Percentiles rank a stretch among this genome's conserved stretches.
These are phyloP conservation scores for Osmanthus fragrans DNA, from an alignment of 257 asterid species.

Conservation along the genomic window DNA sequence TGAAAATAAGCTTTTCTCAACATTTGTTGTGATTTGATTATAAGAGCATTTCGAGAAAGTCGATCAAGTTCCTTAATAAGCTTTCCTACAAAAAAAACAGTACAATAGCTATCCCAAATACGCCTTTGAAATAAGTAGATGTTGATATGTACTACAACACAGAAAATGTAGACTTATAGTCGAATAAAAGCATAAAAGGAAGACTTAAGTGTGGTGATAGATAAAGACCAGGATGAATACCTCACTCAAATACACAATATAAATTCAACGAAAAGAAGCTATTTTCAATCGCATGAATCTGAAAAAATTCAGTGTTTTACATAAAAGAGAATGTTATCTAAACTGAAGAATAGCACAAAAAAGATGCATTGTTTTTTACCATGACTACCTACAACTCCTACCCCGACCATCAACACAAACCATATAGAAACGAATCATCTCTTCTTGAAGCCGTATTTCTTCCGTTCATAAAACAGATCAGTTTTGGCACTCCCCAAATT, in stretches of 20 bases:
- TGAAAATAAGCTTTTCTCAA: too few species aligned
- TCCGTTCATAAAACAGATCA: constrained; percentile 80
- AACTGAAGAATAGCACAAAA: not conserved
- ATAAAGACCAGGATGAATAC: not conserved
- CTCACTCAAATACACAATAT: not conserved
- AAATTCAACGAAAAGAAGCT: not conserved
- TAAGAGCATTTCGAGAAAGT: too few species aligned
- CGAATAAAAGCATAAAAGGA: not conserved
- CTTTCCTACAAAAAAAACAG: too few species aligned
- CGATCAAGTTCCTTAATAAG: too few species aligned
- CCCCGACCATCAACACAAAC: not conserved
- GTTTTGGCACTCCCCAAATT: constrained; percentile 88
- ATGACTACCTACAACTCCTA: not conserved
- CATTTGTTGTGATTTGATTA: too few species aligned
- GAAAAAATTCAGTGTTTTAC: not conserved
- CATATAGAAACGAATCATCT: constrained; percentile 37
- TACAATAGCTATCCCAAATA: too few species aligned
- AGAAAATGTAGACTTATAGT: not conserved
- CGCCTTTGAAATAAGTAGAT: too few species aligned
- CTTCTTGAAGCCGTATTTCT: constrained; percentile 89
- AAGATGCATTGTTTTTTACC: too few species aligned
- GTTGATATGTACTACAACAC: not conserved
- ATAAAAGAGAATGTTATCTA: not conserved
- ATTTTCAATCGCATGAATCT: not conserved
- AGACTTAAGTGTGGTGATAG: not conserved